Base-by-base conservation (phyloP, 1,284 basidiomycete genomes). In the Cutaneotrichosporon curvatum region DNA sequence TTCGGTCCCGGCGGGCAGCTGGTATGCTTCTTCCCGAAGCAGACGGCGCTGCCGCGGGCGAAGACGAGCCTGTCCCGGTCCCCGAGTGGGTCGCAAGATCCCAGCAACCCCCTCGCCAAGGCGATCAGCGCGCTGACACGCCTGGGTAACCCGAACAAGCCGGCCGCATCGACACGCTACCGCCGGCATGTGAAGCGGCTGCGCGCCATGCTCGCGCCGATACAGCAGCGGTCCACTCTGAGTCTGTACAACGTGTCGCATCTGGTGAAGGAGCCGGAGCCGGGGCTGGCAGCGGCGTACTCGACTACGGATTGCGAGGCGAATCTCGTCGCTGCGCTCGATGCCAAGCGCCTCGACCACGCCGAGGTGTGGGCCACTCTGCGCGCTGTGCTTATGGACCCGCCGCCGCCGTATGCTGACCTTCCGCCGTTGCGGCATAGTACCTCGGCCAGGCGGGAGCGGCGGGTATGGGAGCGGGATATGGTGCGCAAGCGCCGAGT, bases 1-100 rank as follows among this genome's bases (percentile, higher is more conserved):
- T 94, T 92, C 71, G 85, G 88, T 0, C 85, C 86, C 0, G 87
- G 87, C 56, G 89, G 87, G 39, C 81, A 89, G 71, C 74, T 92
- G 1, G 79, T 91, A 0, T 87, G 82, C 61, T 90, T 92, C 72
- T 90, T 86, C 72, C 80, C 84, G 33, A 81, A 68, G 51, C 62
- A 64, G 50, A 63, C 67, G 2, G 53, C 63, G 6, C 55, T 67
- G 6, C 60, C 68, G 14, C 60, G 61, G 16, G 53, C 59, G 2
- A 53, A 60, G 6, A 58, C 62, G 8, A 53, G 53, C 19, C 37
- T 59, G 4, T 70, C 71, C 0, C 48, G 66, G n/a, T 68, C 67
- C 3, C 68, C 63, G 2, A 67, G 65, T 4, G 50, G 50, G 10
- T 15, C 16, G 12, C 23, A 36, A 11, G 58, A 66, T 40, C 38